These are phyloP conservation scores for Boletellus ananiceps DNA, from an alignment of 768 basidiomycete genomes.

Conservation along the genomic window DNA sequence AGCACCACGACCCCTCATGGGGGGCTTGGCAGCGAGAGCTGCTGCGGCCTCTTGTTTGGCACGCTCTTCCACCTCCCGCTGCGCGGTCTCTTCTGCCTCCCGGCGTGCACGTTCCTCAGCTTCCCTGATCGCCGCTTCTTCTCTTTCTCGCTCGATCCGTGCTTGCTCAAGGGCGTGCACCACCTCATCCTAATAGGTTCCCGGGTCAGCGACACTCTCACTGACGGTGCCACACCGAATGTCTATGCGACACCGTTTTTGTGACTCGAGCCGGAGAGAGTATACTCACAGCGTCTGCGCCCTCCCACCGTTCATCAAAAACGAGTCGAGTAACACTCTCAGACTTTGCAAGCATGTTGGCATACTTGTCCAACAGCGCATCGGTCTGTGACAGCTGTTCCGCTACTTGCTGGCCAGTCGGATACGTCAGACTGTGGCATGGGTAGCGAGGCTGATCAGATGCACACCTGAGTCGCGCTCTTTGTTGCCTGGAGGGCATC, in stretches of 20 bases:
- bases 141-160: conserved; percentile 34
- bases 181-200: conserved; percentile 52
- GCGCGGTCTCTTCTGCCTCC: conserved; percentile 32
- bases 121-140: conserved; percentile 37
- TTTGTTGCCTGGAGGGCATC: conserved; percentile 61
- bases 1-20: conserved; percentile 42
- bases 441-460: neutral
- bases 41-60: conserved; percentile 44
- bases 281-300: conserved; percentile 61
- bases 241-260: neutral
- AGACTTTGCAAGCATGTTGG: conserved; percentile 61
- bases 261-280: neutral
- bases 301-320: conserved; percentile 73
- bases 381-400: conserved; percentile 68
- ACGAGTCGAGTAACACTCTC: conserved; percentile 65
- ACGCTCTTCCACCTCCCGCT: conserved; percentile 45
- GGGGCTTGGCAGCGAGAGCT: conserved; percentile 30
- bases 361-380: conserved; percentile 70
- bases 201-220: neutral
- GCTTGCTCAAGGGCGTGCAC: conserved; percentile 34
- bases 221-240: neutral
- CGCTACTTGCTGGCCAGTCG: conserved; percentile 50
- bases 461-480: conserved; percentile 64
- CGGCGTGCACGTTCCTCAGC: conserved; percentile 33
- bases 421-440: neutral